Conservation (phyloP, 306 rosid genomes). For the Quercus wislizeni region DNA sequence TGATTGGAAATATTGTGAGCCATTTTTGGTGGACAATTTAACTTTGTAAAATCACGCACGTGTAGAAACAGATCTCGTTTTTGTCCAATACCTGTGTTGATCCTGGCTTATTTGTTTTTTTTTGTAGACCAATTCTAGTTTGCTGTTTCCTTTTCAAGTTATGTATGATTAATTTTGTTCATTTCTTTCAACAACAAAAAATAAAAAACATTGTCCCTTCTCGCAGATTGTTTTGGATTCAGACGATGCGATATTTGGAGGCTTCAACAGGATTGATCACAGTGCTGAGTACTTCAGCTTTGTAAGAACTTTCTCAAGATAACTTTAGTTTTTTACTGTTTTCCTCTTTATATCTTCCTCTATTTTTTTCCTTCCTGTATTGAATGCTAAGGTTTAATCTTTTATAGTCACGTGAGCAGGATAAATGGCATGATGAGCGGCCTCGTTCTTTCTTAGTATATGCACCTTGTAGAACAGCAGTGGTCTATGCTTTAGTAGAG, state of each 20-base stretch:
- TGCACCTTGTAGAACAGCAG: slow-evolving; percentile 81
- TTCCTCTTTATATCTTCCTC: neutral
- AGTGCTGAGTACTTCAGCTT: slow-evolving; percentile 62
- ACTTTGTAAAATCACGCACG: too few relatives aligned
- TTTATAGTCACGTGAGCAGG: slow-evolving; percentile 46
- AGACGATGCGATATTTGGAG: slow-evolving; percentile 68
- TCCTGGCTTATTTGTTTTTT: too few relatives aligned
- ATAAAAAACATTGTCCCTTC: neutral
- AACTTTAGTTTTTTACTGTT: neutral
- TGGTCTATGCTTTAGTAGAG: slow-evolving; percentile 60
- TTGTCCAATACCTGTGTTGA: too few relatives aligned
- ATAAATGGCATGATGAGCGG: slow-evolving; percentile 61
- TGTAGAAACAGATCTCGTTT: too few relatives aligned
- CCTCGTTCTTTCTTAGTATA: slow-evolving; percentile 78
- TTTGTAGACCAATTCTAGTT: neutral
- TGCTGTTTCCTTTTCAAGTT: neutral
- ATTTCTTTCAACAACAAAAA: neutral
- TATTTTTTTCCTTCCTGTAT: neutral
- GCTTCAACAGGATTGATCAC: slow-evolving; percentile 65
- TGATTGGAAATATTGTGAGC: too few relatives aligned
- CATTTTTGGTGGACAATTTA: neutral
- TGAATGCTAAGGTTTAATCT: slow-evolving; percentile 10
- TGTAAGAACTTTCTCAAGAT: slow-evolving; percentile 40
- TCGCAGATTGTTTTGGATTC: slow-evolving; percentile 89
- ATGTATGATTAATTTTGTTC: neutral